Evolutionary conservation across 805 yeast genomes (phyloP).

Genomic region (Wickerhamiella dianesei): DNA sequence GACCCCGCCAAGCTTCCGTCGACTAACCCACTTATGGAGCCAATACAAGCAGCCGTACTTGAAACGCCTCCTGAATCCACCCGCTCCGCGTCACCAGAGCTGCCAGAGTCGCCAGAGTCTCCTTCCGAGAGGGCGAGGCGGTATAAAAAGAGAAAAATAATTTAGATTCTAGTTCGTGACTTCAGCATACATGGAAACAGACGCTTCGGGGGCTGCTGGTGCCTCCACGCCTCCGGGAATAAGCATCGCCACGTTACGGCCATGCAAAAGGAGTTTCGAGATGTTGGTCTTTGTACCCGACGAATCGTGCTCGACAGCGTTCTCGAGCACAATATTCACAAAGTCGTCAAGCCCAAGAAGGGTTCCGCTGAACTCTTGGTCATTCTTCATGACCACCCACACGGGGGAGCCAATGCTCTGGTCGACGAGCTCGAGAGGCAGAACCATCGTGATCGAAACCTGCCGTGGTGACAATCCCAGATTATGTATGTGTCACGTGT

Average conservation of each 20-base stretch:
- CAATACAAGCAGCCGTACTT: background rate
- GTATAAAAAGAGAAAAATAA: background rate
- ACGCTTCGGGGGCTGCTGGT: constrained; percentile 13
- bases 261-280: constrained; percentile 28
- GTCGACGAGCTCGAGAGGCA: constrained; percentile 81
- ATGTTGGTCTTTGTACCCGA: constrained; percentile 19
- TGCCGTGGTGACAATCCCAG: too few species aligned
- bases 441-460: constrained; percentile 18
- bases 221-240: constrained; percentile 21
- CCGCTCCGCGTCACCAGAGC: background rate
- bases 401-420: constrained; percentile 70
- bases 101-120: too few species aligned
- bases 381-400: constrained; percentile 51
- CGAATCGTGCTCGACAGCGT: constrained; percentile 48
- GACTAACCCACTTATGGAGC: too few species aligned
- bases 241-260: constrained; percentile 30
- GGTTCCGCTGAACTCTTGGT: constrained; percentile 76
- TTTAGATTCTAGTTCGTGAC: background rate
- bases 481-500: too few species aligned
- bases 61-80: background rate
- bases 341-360: constrained; percentile 90
- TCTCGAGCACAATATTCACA: constrained; percentile 71
- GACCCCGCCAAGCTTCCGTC: background rate
- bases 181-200: background rate
- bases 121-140: background rate